phyloP scores from a whole-genome alignment of 768 basidiomycete genomes.

The Phaeolepiota aurea region DNA sequence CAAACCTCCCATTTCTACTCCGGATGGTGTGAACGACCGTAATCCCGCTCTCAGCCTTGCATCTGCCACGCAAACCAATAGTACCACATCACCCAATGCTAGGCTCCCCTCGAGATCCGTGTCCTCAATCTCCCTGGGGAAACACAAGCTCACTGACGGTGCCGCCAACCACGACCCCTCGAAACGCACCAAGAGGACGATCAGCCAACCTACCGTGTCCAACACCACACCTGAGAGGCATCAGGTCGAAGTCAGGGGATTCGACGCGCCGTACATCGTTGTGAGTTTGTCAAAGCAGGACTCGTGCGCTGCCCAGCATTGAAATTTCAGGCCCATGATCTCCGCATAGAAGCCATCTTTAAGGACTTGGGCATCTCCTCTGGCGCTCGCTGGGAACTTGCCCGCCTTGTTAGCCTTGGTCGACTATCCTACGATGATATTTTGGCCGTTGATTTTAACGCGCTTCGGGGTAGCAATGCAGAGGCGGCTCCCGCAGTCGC shows the following conservation, averaged over 20 bases:
- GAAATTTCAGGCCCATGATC: constrained; percentile 9
- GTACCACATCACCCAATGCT: neutral
- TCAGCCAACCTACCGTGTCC: neutral
- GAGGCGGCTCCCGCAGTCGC: constrained; percentile 18
- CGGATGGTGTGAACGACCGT: too few relatives aligned
- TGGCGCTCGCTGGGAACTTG: constrained; percentile 47
- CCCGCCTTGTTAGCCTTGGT: constrained; percentile 24
- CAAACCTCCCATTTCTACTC: too few relatives aligned
- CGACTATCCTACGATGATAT: constrained; percentile 20
- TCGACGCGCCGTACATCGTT: constrained; percentile 11
- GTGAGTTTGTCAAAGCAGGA: constrained; percentile 6
- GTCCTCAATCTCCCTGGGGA: neutral
- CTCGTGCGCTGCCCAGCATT: neutral
- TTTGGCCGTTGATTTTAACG: constrained; percentile 13
- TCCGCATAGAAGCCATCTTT: constrained; percentile 9
- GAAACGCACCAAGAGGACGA: neutral
- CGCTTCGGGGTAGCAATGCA: constrained; percentile 21
- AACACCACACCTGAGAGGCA: neutral
- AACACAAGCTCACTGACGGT: neutral
- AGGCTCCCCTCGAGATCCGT: neutral
- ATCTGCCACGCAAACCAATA: too few relatives aligned
- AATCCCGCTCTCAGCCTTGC: too few relatives aligned
- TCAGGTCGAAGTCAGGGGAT: neutral
- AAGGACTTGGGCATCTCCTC: constrained; percentile 16
- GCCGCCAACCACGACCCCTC: neutral